Evolutionary conservation across 768 basidiomycete species (phyloP), one percentile per base, ranked within the genome.

Genomic region (Rhizopogon sp.): DNA sequence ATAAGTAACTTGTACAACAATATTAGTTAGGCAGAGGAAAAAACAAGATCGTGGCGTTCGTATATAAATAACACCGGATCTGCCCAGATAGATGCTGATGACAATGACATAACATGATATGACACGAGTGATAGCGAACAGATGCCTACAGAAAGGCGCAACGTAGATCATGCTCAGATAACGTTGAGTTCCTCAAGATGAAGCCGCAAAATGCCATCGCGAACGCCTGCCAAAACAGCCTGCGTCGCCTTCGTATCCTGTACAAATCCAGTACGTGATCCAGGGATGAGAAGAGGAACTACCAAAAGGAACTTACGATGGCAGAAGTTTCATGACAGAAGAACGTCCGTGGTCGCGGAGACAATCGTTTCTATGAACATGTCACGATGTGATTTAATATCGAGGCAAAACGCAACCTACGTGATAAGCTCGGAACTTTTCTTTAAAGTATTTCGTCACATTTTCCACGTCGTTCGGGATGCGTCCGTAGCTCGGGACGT

Each of bases 271-370:
- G 43, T 43, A 10, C 17, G 49, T 50, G 17, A 50, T 29, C 17
- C 39, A 1, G 3, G 14, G 22, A 33, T 5, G 29, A 14, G 39
- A 9, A 29, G 29, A 9, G 14, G 45, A 8, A 37, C 47, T 37
- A 7, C 13, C 33, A 33, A 8, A 7, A 47, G 8, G 2, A 13
- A 78, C 84, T 50, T 62, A 86, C 86, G 43, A 87, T 81, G 5
- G 86, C 87, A 39, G 85, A 85, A 0, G 86, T 88, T 61, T 85
- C 81, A 60, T 88, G 81, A 58, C 80, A 83, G 60, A 85, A 80
- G 62, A 88, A 88, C 1, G 81, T 73, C 5, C 87, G 75, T 28
- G 75, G 70, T 35, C 75, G 68, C 1, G 83, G 82, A 2, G 85
- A 87, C 22, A 79, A 69, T 22, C 78, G 77, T 64, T 76, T 81